phyloP scores from a whole-genome alignment of 371 early-diverging fungal genomes.

The Apophysomyces elegans region DNA sequence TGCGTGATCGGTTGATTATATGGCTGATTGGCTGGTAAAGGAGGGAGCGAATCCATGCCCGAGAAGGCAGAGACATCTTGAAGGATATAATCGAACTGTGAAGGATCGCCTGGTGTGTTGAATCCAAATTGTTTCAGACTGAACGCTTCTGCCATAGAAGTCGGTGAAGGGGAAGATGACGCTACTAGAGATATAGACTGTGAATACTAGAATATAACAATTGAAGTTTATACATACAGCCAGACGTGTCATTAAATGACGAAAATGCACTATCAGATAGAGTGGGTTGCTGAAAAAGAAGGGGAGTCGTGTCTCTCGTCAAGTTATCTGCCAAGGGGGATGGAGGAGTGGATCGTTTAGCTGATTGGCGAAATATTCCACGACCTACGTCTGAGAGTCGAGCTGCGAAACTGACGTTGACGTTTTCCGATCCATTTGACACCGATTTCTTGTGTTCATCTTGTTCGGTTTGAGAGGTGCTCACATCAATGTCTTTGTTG shows the following conservation, averaged over 20 bases:
- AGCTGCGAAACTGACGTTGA: background rate
- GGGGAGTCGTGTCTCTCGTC: background rate
- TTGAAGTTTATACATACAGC: background rate
- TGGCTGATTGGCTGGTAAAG: slow-evolving; percentile 6
- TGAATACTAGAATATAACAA: background rate
- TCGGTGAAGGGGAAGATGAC: slow-evolving; percentile 28
- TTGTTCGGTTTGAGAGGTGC: slow-evolving; percentile 16
- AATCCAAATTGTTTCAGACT: slow-evolving; percentile 52
- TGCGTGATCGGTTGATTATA: background rate
- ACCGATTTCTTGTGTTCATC: slow-evolving; percentile 16
- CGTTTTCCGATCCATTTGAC: background rate
- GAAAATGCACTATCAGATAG: slow-evolving; percentile 5
- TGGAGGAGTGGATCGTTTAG: slow-evolving; percentile 5
- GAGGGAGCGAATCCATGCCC: slow-evolving; percentile 20
- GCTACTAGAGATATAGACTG: background rate
- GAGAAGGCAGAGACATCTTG: slow-evolving; percentile 25
- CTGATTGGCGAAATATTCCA: slow-evolving; percentile 14
- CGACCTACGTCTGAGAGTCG: slow-evolving; percentile 35
- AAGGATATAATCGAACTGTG: slow-evolving; percentile 23
- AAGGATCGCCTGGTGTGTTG: slow-evolving; percentile 29
- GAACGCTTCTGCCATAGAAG: slow-evolving; percentile 44
- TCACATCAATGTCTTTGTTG: slow-evolving; percentile 42
- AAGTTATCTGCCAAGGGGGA: background rate
- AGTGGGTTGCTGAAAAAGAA: slow-evolving; percentile 4
- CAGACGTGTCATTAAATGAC: background rate